Evolutionary conservation across 2,329 filamentous ascomycete species (phyloP).

Genomic region (Chaetomium olivaceum): DNA sequence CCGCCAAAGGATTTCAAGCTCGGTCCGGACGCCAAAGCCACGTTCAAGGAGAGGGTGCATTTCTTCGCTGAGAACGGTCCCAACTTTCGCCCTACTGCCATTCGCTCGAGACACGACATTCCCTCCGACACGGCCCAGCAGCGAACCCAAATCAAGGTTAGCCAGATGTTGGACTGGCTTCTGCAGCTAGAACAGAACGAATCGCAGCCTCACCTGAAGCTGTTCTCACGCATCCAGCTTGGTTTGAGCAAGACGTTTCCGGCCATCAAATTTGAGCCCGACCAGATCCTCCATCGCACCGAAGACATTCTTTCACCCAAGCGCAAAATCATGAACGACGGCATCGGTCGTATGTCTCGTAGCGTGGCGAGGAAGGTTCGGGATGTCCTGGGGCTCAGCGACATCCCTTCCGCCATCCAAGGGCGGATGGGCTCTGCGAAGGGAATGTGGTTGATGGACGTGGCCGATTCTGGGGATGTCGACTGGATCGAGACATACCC

Average conservation of each 20-base stretch:
- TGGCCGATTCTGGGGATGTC: constrained; percentile 45
- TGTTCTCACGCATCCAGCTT: constrained; percentile 59
- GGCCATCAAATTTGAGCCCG: constrained; percentile 46
- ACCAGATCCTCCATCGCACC: constrained; percentile 47
- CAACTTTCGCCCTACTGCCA: constrained; percentile 38
- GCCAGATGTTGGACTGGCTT: constrained; percentile 54
- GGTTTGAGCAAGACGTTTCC: constrained; percentile 55
- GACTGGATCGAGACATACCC: constrained; percentile 67
- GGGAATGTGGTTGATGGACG: constrained; percentile 70
- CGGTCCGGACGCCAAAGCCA: constrained; percentile 35
- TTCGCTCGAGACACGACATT: constrained; percentile 26
- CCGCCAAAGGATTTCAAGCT: constrained; percentile 39
- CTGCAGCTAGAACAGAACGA: constrained; percentile 49
- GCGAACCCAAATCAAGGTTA: constrained; percentile 42
- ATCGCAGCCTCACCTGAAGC: constrained; percentile 52
- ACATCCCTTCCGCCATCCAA: constrained; percentile 66
- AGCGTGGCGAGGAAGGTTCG: constrained; percentile 57
- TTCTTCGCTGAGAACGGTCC: constrained; percentile 58
- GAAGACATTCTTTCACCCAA: constrained; percentile 45
- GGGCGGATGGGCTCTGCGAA: constrained; percentile 72
- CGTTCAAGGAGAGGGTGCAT: constrained; percentile 47
- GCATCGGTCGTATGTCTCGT: constrained; percentile 65
- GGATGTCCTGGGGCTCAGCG: constrained; percentile 49
- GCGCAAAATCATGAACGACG: constrained; percentile 62
- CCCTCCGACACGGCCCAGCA: constrained; percentile 27